These are phyloP conservation scores for thale cress (Arabidopsis thaliana) DNA, from an alignment of 345 rosid species.

Conservation along the genomic window DNA sequence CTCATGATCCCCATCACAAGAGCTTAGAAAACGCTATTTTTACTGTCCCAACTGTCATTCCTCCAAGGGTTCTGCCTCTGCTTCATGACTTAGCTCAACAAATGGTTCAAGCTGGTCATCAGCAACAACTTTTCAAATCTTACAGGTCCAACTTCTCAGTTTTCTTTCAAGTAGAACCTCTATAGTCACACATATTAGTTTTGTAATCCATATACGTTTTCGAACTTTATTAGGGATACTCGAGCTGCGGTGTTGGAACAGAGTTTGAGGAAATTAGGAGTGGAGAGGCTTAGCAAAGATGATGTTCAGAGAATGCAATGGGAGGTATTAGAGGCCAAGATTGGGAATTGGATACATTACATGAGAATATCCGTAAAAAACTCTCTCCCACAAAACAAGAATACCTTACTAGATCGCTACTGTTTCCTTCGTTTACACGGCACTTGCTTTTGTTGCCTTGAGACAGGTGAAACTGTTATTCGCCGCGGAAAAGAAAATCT, in stretches of 20 bases:
- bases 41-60: slow-evolving; percentile 80
- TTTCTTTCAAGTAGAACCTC: too few relatives aligned
- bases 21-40: slow-evolving; percentile 64
- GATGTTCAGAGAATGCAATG: slow-evolving; percentile 99
- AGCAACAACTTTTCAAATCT: slow-evolving; percentile 78
- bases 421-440: slow-evolving; percentile 3
- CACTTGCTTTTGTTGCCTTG: slow-evolving; percentile 38
- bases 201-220: background rate
- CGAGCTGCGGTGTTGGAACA: slow-evolving; percentile 92
- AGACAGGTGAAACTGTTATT: slow-evolving; percentile 87
- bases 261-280: slow-evolving; percentile 86
- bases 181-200: background rate
- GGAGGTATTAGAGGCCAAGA: slow-evolving; percentile 98
- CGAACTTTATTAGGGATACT: slow-evolving; percentile 60
- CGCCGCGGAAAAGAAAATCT: slow-evolving; percentile 85
- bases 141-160: slow-evolving; percentile 59
- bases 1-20: slow-evolving; percentile 57
- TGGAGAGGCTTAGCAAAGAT: slow-evolving; percentile 93
- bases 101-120: slow-evolving; percentile 92
- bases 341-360: slow-evolving; percentile 95
- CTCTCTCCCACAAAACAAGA: slow-evolving; percentile 23
- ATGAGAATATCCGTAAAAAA: slow-evolving; percentile 85
- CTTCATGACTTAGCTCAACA: slow-evolving; percentile 81
- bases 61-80: slow-evolving; percentile 83
- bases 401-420: background rate